Base-by-base conservation (phyloP, 163 green algal species). In the Dunaliella salina region DNA sequence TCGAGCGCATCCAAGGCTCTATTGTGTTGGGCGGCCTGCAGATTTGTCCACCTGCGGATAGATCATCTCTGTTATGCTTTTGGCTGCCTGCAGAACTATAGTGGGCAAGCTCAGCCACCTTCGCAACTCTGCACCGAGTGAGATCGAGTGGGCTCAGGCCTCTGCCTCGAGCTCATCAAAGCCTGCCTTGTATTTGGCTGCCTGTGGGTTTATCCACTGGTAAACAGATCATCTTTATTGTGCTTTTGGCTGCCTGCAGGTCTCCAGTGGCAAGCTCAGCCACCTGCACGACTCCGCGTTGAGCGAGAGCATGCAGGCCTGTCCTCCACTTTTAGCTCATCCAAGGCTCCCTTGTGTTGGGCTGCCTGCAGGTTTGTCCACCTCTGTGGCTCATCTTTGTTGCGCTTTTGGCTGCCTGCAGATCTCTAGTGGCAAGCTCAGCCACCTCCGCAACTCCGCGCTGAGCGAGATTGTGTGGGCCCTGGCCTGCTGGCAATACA, bases 101-200 rank as follows among this genome's bases (percentile, higher is more conserved):
- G 50, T 22, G 71, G n/a, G 82, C 85, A 91, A 90, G 86, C 85
- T 91, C 81, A 25, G 67, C 29, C 83, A 88, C 80, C 85, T 91
- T n/a, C 84, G 84, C 24, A 72, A 29, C n/a, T 75, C 84, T 33
- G 87, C 81, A 17, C 87, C 87, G 35, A 75, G 29, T 11, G 87
- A 90, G 81, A 82, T 90, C 3, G 34, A 87, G 33, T 90, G 87
- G 87, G 87, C 84, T 13, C 81, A 88, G 87, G 87, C 87, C 22
- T 88, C n/a, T n/a, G n/a, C n/a, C n/a, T n/a, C n/a, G n/a, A 50
- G 8, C 8, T 3, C 40, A 50, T 15, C 8, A 50, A 50, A 50
- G 40, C 4, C 40, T 50, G 3, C 4, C 4, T 50, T 50, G 40
- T 50, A 8, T 50, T 50, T 50, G 3, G 40, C 40, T 50, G 40